These are phyloP conservation scores for Fusarium udum DNA, from an alignment of 2,329 filamentous ascomycete species.

Conservation along the genomic window DNA sequence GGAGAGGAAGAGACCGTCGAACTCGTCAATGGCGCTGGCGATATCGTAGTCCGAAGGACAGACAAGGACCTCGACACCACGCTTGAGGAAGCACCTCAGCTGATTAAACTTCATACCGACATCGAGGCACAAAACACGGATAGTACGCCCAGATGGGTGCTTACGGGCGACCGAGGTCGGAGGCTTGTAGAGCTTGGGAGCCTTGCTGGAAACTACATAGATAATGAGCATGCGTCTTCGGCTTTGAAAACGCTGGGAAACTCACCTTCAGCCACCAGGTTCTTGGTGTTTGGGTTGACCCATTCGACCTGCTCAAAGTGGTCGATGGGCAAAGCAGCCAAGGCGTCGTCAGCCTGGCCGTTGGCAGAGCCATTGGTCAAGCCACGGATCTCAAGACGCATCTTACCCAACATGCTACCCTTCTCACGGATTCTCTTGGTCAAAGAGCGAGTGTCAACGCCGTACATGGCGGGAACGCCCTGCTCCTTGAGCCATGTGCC, in stretches of 20 bases:
- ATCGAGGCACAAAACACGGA: slow-evolving; percentile 92
- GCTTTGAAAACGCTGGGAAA: slow-evolving; percentile 39
- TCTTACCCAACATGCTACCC: slow-evolving; percentile 94
- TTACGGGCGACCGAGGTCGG: slow-evolving; percentile 75
- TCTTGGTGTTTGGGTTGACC: slow-evolving; percentile 91
- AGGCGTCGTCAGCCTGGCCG: slow-evolving; percentile 39
- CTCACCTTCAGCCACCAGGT: slow-evolving; percentile 94
- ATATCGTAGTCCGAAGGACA: slow-evolving; percentile 98
- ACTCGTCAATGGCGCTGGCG: slow-evolving; percentile 79
- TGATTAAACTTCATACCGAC: slow-evolving; percentile 99
- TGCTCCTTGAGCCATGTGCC: slow-evolving; percentile 97
- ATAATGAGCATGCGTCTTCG: slow-evolving; percentile 51
- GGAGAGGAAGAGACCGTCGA: slow-evolving; percentile 96
- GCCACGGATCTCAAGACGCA: slow-evolving; percentile 73
- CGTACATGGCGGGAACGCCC: slow-evolving; percentile 91
- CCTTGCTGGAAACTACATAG: slow-evolving; percentile 81
- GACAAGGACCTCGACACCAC: slow-evolving; percentile 92
- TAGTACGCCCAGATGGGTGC: slow-evolving; percentile 85
- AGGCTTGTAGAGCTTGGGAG: slow-evolving; percentile 86
- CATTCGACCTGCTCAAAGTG: slow-evolving; percentile 85
- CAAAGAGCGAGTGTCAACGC: slow-evolving; percentile 90
- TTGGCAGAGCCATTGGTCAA: slow-evolving; percentile 56
- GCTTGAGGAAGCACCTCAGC: slow-evolving; percentile 87
- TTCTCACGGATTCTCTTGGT: slow-evolving; percentile 94
- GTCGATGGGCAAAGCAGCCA: slow-evolving; percentile 44